These are phyloP conservation scores for Neonectria neomacrospora DNA, from an alignment of 2,329 filamentous ascomycete species.

Conservation along the genomic window DNA sequence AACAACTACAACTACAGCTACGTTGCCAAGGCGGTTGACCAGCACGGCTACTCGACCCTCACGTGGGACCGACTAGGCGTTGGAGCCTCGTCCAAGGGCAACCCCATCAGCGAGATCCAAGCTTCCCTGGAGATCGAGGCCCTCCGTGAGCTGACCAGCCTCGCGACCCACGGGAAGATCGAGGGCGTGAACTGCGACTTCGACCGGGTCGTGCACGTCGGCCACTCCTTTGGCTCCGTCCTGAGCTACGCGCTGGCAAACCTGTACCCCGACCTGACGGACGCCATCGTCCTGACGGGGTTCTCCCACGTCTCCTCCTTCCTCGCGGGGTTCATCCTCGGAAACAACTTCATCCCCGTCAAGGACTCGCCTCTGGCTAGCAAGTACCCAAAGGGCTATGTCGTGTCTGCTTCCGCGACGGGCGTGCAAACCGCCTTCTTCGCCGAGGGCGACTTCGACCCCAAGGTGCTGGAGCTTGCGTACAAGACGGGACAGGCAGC, in stretches of 20 bases:
- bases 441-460: conserved; percentile 65
- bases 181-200: conserved; percentile 51
- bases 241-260: conserved; percentile 67
- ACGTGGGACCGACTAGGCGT: conserved; percentile 72
- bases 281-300: conserved; percentile 70
- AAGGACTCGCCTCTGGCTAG: conserved; percentile 44
- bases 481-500: conserved; percentile 65
- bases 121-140: conserved; percentile 67
- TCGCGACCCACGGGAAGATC: conserved; percentile 59
- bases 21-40: conserved; percentile 63
- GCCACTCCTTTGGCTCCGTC: conserved; percentile 72
- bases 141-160: conserved; percentile 62
- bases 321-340: conserved; percentile 55
- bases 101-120: conserved; percentile 70
- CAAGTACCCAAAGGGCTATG: conserved; percentile 61
- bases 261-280: conserved; percentile 62
- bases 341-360: conserved; percentile 60
- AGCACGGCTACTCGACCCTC: conserved; percentile 68
- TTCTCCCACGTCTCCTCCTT: conserved; percentile 63
- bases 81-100: conserved; percentile 66
- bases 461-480: conserved; percentile 59
- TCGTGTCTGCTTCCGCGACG: conserved; percentile 58
- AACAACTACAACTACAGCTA: conserved; percentile 72
- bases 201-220: conserved; percentile 66
- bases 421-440: conserved; percentile 65